Conservation (phyloP, 2,329 filamentous ascomycete species). For the Xylaria sp. region DNA sequence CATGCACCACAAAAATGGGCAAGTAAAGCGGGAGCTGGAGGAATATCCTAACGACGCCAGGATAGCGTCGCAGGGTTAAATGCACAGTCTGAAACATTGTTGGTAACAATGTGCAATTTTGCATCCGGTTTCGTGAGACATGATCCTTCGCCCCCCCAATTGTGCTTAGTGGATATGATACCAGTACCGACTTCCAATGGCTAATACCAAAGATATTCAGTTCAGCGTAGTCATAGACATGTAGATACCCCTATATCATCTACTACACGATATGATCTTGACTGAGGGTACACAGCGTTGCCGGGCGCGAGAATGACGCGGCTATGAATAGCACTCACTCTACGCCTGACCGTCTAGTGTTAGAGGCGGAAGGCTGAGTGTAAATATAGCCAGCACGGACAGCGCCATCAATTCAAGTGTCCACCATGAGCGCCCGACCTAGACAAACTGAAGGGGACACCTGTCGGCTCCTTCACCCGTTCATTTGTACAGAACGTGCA, state of each 20-base stretch:
- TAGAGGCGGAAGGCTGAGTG: neutral
- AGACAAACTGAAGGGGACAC: neutral
- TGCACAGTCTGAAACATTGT: slow-evolving; percentile 13
- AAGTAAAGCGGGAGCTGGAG: neutral
- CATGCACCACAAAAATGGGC: neutral
- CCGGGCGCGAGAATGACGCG: neutral
- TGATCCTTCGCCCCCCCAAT: slow-evolving; percentile 17
- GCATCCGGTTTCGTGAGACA: slow-evolving; percentile 8
- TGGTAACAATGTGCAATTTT: slow-evolving; percentile 5
- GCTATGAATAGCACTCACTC: slow-evolving; percentile 1
- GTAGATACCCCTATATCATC: too few species aligned
- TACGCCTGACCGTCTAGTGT: neutral
- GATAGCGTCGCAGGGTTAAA: slow-evolving; percentile 3
- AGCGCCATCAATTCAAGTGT: neutral
- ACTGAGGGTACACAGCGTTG: neutral
- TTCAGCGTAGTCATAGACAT: too few species aligned
- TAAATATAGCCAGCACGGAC: too few species aligned
- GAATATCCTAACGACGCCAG: neutral
- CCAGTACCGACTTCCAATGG: too few species aligned
- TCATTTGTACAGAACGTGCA: too few species aligned
- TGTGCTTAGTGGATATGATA: neutral
- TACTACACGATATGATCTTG: too few species aligned
- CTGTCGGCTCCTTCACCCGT: neutral
- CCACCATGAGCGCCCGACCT: too few species aligned
- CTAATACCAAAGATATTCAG: too few species aligned